Evolutionary conservation across 2,329 filamentous ascomycete genomes (phyloP).

Genomic region (Trichophaea hybrida): DNA sequence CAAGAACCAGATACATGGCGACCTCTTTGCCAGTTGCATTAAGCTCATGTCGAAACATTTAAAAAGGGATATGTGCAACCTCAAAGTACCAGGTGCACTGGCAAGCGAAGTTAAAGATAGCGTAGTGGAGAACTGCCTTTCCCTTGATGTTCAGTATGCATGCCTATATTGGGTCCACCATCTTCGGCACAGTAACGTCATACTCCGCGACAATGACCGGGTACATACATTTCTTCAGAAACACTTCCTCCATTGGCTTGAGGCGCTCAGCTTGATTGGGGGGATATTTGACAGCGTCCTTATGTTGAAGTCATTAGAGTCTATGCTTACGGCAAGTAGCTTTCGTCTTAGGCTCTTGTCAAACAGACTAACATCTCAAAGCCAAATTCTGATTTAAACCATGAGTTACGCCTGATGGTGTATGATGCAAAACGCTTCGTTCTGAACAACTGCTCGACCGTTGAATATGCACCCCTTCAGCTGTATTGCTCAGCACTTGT

Average conservation of each 20-base stretch:
- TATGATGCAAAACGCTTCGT: neutral
- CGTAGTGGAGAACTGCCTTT: conserved; percentile 11
- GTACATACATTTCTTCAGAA: conserved; percentile 12
- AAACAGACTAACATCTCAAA: neutral
- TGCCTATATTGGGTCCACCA: conserved; percentile 26
- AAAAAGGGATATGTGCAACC: conserved; percentile 22
- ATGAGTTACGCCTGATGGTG: neutral
- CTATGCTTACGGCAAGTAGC: neutral
- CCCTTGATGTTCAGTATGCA: conserved; percentile 21
- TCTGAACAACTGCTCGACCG: too few species aligned
- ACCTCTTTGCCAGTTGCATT: conserved; percentile 19
- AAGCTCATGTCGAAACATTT: conserved; percentile 8
- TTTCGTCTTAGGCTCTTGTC: neutral
- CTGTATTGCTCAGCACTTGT: neutral
- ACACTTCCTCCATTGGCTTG: conserved; percentile 23
- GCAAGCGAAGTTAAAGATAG: conserved; percentile 5
- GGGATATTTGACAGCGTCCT: neutral
- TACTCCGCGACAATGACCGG: conserved; percentile 1
- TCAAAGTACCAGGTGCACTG: conserved; percentile 14
- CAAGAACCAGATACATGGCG: conserved; percentile 13
- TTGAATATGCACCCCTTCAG: too few species aligned
- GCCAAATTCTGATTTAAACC: neutral
- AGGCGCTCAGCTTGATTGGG: conserved; percentile 20
- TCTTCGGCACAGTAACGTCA: conserved; percentile 6
- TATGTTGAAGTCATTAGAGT: neutral